phyloP scores from a whole-genome alignment of 768 basidiomycete genomes.

The Cyathus striatus region DNA sequence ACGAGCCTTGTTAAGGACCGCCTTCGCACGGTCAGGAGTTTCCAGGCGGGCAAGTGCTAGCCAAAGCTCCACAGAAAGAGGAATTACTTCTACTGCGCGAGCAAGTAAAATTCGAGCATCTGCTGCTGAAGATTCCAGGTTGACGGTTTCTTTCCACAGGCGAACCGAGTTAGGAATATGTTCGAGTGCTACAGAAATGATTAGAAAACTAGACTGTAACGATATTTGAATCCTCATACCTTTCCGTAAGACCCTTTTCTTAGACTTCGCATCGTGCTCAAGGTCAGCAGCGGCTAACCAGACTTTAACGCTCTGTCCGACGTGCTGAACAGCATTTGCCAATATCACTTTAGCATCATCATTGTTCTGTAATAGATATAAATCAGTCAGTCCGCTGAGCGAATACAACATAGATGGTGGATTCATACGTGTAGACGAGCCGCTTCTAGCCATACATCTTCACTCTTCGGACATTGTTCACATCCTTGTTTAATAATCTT shows the following conservation, averaged over 20 bases:
- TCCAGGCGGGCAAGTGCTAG: slow-evolving; percentile 96
- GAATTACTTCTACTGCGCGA: slow-evolving; percentile 95
- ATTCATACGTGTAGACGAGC: slow-evolving; percentile 84
- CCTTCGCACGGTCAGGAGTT: slow-evolving; percentile 84
- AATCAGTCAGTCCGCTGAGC: not conserved
- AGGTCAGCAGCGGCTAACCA: slow-evolving; percentile 94
- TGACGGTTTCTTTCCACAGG: slow-evolving; percentile 97
- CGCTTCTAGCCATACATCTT: slow-evolving; percentile 98
- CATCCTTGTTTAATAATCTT: slow-evolving; percentile 93
- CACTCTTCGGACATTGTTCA: slow-evolving; percentile 92
- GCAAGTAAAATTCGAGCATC: slow-evolving; percentile 91
- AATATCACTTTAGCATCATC: slow-evolving; percentile 94
- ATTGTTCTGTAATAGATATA: slow-evolving; percentile 52
- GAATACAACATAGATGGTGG: not conserved
- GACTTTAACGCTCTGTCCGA: slow-evolving; percentile 91
- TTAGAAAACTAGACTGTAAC: slow-evolving; percentile 3
- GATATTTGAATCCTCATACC: slow-evolving; percentile 36
- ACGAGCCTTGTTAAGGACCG: slow-evolving; percentile 93
- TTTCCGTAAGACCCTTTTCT: slow-evolving; percentile 90
- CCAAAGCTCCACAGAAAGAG: slow-evolving; percentile 95
- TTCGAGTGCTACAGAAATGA: slow-evolving; percentile 65
- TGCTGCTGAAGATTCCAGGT: slow-evolving; percentile 81
- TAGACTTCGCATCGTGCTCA: slow-evolving; percentile 78
- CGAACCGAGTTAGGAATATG: slow-evolving; percentile 97
- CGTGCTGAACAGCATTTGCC: slow-evolving; percentile 91